Conservation (phyloP, 2,329 filamentous ascomycete genomes). For the Hymenoscyphus repandus region DNA sequence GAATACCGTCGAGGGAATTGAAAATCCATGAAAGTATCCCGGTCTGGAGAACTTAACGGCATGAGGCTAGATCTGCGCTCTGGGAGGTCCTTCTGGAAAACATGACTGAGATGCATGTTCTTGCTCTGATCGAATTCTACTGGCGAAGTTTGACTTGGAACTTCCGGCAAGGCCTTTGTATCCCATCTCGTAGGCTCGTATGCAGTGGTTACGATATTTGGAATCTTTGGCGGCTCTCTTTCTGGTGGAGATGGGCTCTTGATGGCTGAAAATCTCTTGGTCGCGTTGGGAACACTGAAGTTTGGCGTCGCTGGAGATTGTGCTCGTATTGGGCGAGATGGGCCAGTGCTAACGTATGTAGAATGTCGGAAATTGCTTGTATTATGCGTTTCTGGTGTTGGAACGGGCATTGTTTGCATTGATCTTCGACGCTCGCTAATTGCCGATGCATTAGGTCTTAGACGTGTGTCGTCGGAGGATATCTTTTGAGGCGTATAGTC, state of each 20-base stretch:
- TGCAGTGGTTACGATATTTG: slow-evolving; percentile 4
- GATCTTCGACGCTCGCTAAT: slow-evolving; percentile 29
- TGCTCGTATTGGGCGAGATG: slow-evolving; percentile 6
- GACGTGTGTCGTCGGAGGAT: slow-evolving; percentile 17
- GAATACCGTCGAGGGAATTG: slow-evolving; percentile 19
- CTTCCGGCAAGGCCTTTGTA: slow-evolving; percentile 8
- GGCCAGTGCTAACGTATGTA: slow-evolving; percentile 15
- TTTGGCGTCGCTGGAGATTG: slow-evolving; percentile 24
- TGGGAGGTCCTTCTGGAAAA: neutral
- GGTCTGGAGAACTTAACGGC: slow-evolving; percentile 9
- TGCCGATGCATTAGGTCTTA: slow-evolving; percentile 24
- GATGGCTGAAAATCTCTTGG: slow-evolving; percentile 19
- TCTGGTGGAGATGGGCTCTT: slow-evolving; percentile 6
- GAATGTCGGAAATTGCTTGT: slow-evolving; percentile 23
- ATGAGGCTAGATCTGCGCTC: slow-evolving; percentile 18
- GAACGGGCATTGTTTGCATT: slow-evolving; percentile 25
- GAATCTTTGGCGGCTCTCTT: neutral
- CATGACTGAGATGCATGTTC: neutral
- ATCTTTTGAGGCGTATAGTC: slow-evolving; percentile 14
- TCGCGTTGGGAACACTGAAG: slow-evolving; percentile 29
- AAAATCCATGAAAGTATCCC: slow-evolving; percentile 12
- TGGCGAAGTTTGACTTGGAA: neutral
- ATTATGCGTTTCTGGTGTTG: slow-evolving; percentile 13
- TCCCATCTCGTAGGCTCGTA: neutral
- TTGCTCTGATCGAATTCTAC: neutral